A percentile compares a stretch with the other conserved stretches of the same genome.
phyloP scores from a whole-genome alignment of 768 basidiomycete species.

The Calocera viscosa region DNA sequence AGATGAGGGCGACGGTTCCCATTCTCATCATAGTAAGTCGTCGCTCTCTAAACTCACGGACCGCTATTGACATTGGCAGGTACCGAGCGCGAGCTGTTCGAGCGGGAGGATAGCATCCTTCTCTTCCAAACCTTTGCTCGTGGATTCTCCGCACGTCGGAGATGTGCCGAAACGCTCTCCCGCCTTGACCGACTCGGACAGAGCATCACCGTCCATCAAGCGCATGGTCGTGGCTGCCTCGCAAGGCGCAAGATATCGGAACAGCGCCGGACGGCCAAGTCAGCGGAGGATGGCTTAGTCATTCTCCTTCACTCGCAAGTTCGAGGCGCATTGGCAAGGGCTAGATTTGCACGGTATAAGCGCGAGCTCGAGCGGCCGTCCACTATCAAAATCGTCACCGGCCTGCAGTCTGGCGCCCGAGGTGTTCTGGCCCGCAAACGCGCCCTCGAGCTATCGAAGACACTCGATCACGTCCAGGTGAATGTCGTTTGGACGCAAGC shows the following conservation, averaged over 20 bases:
- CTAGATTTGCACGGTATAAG: neutral
- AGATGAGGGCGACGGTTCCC: too few relatives aligned
- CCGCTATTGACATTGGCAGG: too few relatives aligned
- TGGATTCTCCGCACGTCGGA: neutral
- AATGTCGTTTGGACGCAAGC: constrained; percentile 28
- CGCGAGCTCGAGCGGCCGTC: neutral
- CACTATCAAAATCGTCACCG: constrained; percentile 19
- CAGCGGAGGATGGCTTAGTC: constrained; percentile 10
- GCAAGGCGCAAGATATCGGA: constrained; percentile 30
- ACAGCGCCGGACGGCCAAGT: neutral
- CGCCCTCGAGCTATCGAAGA: constrained; percentile 22
- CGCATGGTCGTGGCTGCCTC: constrained; percentile 56
- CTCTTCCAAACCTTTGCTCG: neutral
- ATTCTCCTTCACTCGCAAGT: constrained; percentile 55
- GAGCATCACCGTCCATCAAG: constrained; percentile 53
- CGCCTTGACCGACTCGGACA: neutral
- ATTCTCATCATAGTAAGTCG: too few relatives aligned
- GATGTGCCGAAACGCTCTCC: neutral
- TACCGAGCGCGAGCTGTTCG: constrained; percentile 68
- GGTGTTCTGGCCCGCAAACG: constrained; percentile 21
- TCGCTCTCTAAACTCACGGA: too few relatives aligned
- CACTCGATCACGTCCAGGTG: constrained; percentile 24
- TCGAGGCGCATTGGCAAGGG: constrained; percentile 33
- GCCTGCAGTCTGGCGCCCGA: constrained; percentile 24
- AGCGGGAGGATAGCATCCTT: constrained; percentile 46